Conservation (phyloP, 768 basidiomycete genomes). For the Kwoniella botswanensis region DNA sequence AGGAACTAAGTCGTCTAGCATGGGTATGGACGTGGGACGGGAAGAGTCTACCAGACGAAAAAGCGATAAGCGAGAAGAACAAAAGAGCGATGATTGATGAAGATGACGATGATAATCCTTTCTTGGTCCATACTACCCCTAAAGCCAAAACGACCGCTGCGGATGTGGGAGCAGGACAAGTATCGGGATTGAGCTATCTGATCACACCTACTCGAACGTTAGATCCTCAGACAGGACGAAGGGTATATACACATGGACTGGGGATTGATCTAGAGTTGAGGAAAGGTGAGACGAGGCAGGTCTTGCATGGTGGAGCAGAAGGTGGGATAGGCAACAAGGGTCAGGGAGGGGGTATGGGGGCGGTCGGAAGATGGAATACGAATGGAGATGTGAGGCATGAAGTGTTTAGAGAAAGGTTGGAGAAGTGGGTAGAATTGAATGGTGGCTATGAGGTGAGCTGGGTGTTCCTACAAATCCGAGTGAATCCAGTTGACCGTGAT, state of each 20-base stretch:
- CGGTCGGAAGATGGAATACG: conserved; percentile 55
- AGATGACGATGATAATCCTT: conserved; percentile 44
- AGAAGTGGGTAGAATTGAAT: conserved; percentile 52
- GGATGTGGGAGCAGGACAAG: conserved; percentile 11
- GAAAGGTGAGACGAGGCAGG: conserved; percentile 51
- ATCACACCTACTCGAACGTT: conserved; percentile 53
- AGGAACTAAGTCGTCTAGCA: conserved; percentile 49
- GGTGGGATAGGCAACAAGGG: conserved; percentile 52
- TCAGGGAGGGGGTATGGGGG: conserved; percentile 52
- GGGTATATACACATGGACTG: conserved; percentile 54
- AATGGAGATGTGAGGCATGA: conserved; percentile 47
- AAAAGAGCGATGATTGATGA: conserved; percentile 31
- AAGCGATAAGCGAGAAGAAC: conserved; percentile 23
- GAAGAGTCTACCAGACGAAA: conserved; percentile 29
- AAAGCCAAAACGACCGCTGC: neutral
- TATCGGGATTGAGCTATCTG: conserved; percentile 38
- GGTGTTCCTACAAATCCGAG: neutral
- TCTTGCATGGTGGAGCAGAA: conserved; percentile 44
- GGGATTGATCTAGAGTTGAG: conserved; percentile 52
- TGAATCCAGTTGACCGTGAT: neutral
- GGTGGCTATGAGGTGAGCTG: conserved; percentile 47
- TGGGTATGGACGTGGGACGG: conserved; percentile 58
- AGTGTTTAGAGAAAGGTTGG: conserved; percentile 42
- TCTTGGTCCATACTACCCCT: conserved; percentile 30
- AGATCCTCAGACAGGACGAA: conserved; percentile 40